A percentile compares a stretch with the other conserved stretches of the same genome.
These are phyloP conservation scores for Solanum clarkiae DNA, from an alignment of 257 asterid species.

Conservation along the genomic window DNA sequence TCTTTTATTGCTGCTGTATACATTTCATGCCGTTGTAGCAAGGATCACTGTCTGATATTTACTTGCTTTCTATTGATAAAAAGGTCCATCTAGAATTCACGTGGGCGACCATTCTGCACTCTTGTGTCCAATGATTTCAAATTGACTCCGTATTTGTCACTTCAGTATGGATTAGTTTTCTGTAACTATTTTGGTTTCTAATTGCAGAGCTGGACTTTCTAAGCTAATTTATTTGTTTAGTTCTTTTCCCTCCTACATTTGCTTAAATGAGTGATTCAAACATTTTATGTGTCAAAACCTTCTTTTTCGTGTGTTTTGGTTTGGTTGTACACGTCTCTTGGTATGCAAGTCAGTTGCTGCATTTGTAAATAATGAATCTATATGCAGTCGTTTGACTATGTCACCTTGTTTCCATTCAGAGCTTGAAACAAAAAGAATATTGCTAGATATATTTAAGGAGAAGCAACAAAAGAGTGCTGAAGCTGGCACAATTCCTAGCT, in stretches of 20 bases:
- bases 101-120: not conserved
- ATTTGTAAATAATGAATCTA: not conserved
- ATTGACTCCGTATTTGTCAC: not conserved
- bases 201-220: not conserved
- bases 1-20: not conserved
- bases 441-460: conserved; percentile 89
- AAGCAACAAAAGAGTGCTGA: conserved; percentile 91
- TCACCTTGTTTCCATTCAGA: conserved; percentile 28
- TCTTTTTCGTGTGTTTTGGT: not conserved
- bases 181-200: not conserved
- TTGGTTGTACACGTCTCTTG: not conserved
- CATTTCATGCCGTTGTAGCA: not conserved
- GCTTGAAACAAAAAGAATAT: conserved; percentile 87
- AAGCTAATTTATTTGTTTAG: not conserved
- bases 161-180: not conserved
- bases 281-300: not conserved
- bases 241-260: not conserved
- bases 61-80: not conserved
- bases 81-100: not conserved
- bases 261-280: not conserved
- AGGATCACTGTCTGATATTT: not conserved
- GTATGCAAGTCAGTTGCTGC: not conserved
- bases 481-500: conserved; percentile 87
- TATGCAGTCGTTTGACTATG: conserved; percentile 6
- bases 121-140: not conserved